These are phyloP conservation scores for Backusella parvicylindrica DNA, from an alignment of 192 early-diverging fungal species.

Conservation along the genomic window DNA sequence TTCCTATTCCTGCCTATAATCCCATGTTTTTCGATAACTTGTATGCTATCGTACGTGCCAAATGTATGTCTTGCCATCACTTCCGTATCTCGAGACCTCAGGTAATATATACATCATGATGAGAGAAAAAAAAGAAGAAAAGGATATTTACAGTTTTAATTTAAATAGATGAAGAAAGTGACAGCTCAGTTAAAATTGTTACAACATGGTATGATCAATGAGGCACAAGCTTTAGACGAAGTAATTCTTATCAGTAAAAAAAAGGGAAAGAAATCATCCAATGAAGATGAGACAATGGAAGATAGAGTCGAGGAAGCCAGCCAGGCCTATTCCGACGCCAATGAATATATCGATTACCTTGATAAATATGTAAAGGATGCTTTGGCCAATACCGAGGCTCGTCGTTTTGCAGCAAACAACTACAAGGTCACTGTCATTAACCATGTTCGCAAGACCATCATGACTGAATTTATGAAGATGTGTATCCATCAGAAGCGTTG, in stretches of 20 bases:
- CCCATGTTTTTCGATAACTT: slow-evolving; percentile 93
- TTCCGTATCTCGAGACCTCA: slow-evolving; percentile 61
- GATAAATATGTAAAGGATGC: slow-evolving; percentile 39
- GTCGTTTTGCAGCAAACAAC: slow-evolving; percentile 20
- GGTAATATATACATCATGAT: slow-evolving; percentile 32
- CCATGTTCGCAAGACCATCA: slow-evolving; percentile 45
- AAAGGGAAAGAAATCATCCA: slow-evolving; percentile 22
- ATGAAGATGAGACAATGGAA: slow-evolving; percentile 37
- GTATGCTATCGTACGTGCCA: slow-evolving; percentile 79
- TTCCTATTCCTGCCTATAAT: slow-evolving; percentile 86
- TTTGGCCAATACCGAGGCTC: slow-evolving; percentile 24
- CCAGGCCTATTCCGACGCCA: slow-evolving; percentile 37
- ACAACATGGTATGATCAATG: slow-evolving; percentile 80
- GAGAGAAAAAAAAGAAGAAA: not conserved
- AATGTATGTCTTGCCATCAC: slow-evolving; percentile 89
- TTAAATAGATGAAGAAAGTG: slow-evolving; percentile 52
- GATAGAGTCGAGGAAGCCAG: slow-evolving; percentile 51
- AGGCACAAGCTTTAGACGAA: slow-evolving; percentile 82
- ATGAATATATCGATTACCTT: slow-evolving; percentile 62
- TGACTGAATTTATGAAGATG: slow-evolving; percentile 45
- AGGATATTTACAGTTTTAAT: not conserved
- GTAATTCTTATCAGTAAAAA: slow-evolving; percentile 38
- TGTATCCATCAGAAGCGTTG: slow-evolving; percentile 49
- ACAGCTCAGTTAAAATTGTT: slow-evolving; percentile 81
- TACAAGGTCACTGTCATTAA: slow-evolving; percentile 56